These are phyloP conservation scores for Candida nanaspora DNA, from an alignment of 805 yeast genomes.

Conservation along the genomic window DNA sequence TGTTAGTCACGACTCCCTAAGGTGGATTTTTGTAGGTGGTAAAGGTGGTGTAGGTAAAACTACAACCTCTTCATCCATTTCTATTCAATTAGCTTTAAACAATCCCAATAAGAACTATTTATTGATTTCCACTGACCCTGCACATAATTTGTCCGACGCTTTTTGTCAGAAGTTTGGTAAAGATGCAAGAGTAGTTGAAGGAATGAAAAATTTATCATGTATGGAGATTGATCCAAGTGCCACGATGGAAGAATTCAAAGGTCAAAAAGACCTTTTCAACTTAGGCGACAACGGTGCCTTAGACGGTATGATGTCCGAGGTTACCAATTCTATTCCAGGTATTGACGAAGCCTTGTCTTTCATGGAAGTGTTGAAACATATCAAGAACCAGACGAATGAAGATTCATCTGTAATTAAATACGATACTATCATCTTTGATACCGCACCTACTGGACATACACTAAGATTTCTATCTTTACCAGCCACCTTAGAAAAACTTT, in stretches of 20 bases:
- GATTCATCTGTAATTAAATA: slow-evolving; percentile 38
- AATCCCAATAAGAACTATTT: slow-evolving; percentile 78
- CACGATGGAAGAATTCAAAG: slow-evolving; percentile 72
- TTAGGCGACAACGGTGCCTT: slow-evolving; percentile 58
- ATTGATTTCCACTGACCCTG: slow-evolving; percentile 95
- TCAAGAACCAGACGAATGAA: slow-evolving; percentile 57
- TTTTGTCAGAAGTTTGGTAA: slow-evolving; percentile 97
- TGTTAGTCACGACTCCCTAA: slow-evolving; percentile 57
- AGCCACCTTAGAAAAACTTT: slow-evolving; percentile 78
- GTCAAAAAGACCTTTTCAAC: slow-evolving; percentile 29
- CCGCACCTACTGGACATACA: slow-evolving; percentile 99
- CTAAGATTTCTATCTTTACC: slow-evolving; percentile 93
- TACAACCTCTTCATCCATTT: slow-evolving; percentile 91
- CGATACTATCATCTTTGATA: slow-evolving; percentile 91
- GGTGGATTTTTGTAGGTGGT: slow-evolving; percentile 98
- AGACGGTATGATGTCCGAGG: slow-evolving; percentile 73
- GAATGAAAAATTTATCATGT: slow-evolving; percentile 81
- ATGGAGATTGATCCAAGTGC: slow-evolving; percentile 99
- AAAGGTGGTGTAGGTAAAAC: slow-evolving; percentile 99
- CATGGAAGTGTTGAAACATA: slow-evolving; percentile 96
- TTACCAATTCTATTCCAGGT: slow-evolving; percentile 95
- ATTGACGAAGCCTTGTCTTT: slow-evolving; percentile 97
- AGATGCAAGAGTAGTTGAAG: slow-evolving; percentile 91
- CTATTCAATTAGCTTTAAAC: slow-evolving; percentile 82
- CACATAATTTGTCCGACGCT: slow-evolving; percentile 95